Conservation (phyloP, 176 grass and related monocot genomes). For the Thinopyrum elongatum region DNA sequence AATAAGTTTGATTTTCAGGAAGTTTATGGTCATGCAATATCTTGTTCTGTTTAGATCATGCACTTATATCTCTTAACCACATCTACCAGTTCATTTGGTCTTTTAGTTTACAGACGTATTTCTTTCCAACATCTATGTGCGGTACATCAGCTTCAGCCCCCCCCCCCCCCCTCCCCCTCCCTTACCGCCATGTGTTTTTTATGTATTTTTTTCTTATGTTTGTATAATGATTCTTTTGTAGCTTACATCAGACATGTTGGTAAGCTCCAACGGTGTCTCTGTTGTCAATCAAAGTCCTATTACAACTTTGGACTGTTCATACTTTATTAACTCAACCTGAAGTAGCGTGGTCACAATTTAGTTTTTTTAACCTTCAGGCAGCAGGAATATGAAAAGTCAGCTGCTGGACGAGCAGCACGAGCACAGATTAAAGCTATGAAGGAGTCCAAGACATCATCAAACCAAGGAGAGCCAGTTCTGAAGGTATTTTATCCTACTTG, state of each 20-base stretch:
- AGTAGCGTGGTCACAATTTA: background rate
- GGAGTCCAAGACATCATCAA: slow-evolving; percentile 57
- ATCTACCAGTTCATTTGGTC: background rate
- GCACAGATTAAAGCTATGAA: slow-evolving; percentile 85
- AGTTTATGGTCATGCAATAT: background rate
- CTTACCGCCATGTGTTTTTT: background rate
- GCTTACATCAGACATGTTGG: background rate
- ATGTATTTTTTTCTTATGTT: background rate
- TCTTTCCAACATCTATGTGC: background rate
- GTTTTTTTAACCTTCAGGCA: slow-evolving; percentile 44
- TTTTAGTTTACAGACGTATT: background rate
- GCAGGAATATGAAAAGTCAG: slow-evolving; percentile 76
- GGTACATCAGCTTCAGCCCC: background rate
- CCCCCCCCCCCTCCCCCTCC: too few relatives aligned
- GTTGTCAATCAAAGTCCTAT: background rate
- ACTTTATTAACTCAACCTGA: background rate
- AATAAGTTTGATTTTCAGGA: background rate
- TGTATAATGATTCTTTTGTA: background rate
- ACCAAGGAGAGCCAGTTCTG: slow-evolving; percentile 82
- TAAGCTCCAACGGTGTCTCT: background rate
- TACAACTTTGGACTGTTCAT: background rate
- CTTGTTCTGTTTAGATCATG: background rate
- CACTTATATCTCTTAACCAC: background rate
- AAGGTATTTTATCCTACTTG: slow-evolving; percentile 44
- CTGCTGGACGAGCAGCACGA: slow-evolving; percentile 75